Percentiles rank a stretch among this genome's conserved stretches.
Evolutionary conservation across 306 rosid genomes (phyloP).

Genomic region (Sesbania bispinosa): DNA sequence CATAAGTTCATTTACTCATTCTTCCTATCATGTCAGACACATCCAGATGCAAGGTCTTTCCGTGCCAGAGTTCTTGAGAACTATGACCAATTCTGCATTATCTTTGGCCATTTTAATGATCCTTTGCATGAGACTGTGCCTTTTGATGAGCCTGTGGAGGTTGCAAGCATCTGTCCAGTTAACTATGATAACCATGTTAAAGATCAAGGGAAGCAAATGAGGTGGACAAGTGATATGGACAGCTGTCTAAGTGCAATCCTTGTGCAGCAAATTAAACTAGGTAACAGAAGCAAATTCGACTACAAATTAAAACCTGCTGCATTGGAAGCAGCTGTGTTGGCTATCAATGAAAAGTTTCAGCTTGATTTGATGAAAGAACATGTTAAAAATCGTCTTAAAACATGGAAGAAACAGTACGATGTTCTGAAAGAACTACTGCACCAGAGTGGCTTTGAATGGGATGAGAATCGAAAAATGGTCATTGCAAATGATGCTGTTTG

Average conservation of each 20-base stretch:
- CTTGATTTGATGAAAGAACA: slow-evolving; percentile 48
- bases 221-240: slow-evolving; percentile 64
- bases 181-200: slow-evolving; percentile 29
- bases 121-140: slow-evolving; percentile 19
- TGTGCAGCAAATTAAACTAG: slow-evolving; percentile 44
- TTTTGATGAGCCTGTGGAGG: slow-evolving; percentile 34
- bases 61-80: slow-evolving; percentile 44
- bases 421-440: slow-evolving; percentile 35
- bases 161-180: slow-evolving; percentile 30
- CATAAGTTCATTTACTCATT: slow-evolving; percentile 8
- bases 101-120: slow-evolving; percentile 39
- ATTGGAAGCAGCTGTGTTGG: slow-evolving; percentile 44
- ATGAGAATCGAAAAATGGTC: slow-evolving; percentile 44
- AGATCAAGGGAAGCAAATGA: slow-evolving; percentile 35
- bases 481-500: slow-evolving; percentile 43
- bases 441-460: slow-evolving; percentile 54
- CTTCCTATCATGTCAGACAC: slow-evolving; percentile 34
- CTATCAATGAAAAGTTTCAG: slow-evolving; percentile 40
- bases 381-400: slow-evolving; percentile 47
- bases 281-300: slow-evolving; percentile 42
- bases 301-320: slow-evolving; percentile 44
- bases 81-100: slow-evolving; percentile 44
- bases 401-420: slow-evolving; percentile 47
- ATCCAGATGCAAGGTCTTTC: slow-evolving; percentile 47
- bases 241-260: slow-evolving; percentile 41